A percentile compares a stretch with the other conserved stretches of the same genome.
Evolutionary conservation across 495 filamentous ascomycete species (phyloP).

Genomic region (Chaetomidium leptoderma): DNA sequence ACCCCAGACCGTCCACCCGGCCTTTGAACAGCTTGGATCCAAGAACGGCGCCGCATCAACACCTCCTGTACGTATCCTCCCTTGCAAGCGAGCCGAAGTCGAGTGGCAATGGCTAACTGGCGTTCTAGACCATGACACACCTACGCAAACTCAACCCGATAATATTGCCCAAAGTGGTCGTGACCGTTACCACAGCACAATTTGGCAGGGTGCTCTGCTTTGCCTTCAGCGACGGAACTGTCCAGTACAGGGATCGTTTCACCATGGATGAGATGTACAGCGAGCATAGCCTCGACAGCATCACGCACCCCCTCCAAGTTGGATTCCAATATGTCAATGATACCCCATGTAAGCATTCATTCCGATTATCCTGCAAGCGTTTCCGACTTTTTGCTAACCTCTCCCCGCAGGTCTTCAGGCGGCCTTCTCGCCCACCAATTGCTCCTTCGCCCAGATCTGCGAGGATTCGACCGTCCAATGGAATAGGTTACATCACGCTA

Average conservation of each 20-base stretch:
- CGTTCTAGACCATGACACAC: slow-evolving; percentile 50
- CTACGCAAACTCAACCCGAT: slow-evolving; percentile 66
- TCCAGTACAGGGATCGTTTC: slow-evolving; percentile 69
- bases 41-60: slow-evolving; percentile 48
- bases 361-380: background rate
- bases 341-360: slow-evolving; percentile 44
- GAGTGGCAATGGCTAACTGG: slow-evolving; percentile 14
- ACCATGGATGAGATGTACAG: slow-evolving; percentile 62
- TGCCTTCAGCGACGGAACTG: slow-evolving; percentile 67
- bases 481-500: slow-evolving; percentile 55
- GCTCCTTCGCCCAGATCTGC: slow-evolving; percentile 59
- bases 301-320: slow-evolving; percentile 65
- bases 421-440: slow-evolving; percentile 71
- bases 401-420: slow-evolving; percentile 53
- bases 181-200: slow-evolving; percentile 62
- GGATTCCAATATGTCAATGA: slow-evolving; percentile 62
- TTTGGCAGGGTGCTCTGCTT: slow-evolving; percentile 64
- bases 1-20: slow-evolving; percentile 58
- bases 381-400: slow-evolving; percentile 15
- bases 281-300: slow-evolving; percentile 56
- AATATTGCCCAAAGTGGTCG: slow-evolving; percentile 59
- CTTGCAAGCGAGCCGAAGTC: background rate
- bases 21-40: slow-evolving; percentile 67
- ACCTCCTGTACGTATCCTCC: slow-evolving; percentile 37
- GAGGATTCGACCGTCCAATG: slow-evolving; percentile 62